Base-by-base conservation (phyloP, 2,329 filamentous ascomycete genomes). In the Macroventuria anomochaeta region DNA sequence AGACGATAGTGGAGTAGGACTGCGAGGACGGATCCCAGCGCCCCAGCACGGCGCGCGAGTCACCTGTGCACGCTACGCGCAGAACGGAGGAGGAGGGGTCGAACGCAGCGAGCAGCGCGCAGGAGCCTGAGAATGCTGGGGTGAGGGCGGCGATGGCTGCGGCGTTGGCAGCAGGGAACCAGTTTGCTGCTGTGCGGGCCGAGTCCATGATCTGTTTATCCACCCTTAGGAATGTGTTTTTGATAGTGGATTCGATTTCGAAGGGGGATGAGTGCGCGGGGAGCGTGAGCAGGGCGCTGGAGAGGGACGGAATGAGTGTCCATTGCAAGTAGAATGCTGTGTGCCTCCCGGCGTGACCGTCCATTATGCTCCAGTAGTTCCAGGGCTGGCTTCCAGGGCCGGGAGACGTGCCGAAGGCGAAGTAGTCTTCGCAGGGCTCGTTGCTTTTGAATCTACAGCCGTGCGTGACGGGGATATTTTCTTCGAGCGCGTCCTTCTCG, bases 31-130 rank as follows among this genome's bases (percentile, higher is more conserved):
- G 46, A 11, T 80, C 76, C 73, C 79, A 77, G 55, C 77, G 70
- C 1, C 86, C 87, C 0, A 89, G 77, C 0, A 89, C 85, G 10
- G 86, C 86, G 29, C 87, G 80, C 0, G 85, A 89, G 72, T 90
- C 87, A 0, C 88, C 88, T 0, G 83, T 83, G 57, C 85, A 86
- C 0, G 88, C 88, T 2, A 88, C 85, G 20, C 83, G 82, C 0
- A 90, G 72, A 0, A 76, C 82, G 5, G 77, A 76, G 1, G 76
- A 76, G 0, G 62, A 53, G 0, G 84, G 79, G 56, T 90, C 85
- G 64, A 84, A 88, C 1, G 88, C 72, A 0, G 85, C 79, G 1
- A 90, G 75, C 1, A 89, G 75, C 10, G 87, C 87, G 59, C 86
- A 89, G 3, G 85, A 88, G 5, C 87, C 86, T 1, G 80, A 73